Base-by-base conservation (phyloP, 768 basidiomycete species). In the Serpula lacrymans region DNA sequence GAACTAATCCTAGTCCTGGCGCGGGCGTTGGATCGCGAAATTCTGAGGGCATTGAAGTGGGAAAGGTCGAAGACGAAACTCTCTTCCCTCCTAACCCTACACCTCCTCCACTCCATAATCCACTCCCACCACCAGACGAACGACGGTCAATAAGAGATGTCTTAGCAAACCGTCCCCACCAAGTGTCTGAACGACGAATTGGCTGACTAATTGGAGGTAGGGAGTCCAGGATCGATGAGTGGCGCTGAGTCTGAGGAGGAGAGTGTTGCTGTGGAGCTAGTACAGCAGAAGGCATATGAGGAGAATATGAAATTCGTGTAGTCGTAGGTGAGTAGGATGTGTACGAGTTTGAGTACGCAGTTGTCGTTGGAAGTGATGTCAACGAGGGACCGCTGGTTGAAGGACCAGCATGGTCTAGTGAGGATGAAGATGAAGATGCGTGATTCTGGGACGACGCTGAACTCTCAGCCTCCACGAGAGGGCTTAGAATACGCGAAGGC, bases 1-100 rank as follows among this genome's bases (percentile, higher is more conserved):
- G n/a, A n/a, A n/a, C n/a, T n/a, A n/a, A n/a, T n/a, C n/a, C 65
- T 4, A 91, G 69, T 10, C 70, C 69, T 0, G 89, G 89, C 3
- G 78, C 77, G 1, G 88, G 86, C 37, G 82, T 80, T 1, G 91
- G 90, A 60, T 94, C 90, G 16, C 86, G 76, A 53, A 92, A 77
- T 16, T 88, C 82, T 11, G 70, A 56, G 32, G 33, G 50, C 43
- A 37, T 59, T 51, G 45, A 55, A 41, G 62, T 54, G 41, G 62
- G 62, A n/a, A n/a, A n/a, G 5, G 54, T n/a, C n/a, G n/a, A n/a
- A n/a, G n/a, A n/a, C n/a, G n/a, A n/a, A n/a, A n/a, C n/a, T n/a
- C n/a, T n/a, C n/a, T n/a, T n/a, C n/a, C n/a, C n/a, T n/a, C n/a
- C n/a, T n/a, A n/a, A n/a, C n/a, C n/a, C n/a, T n/a, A n/a, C n/a